Conservation (phyloP, 2,329 filamentous ascomycete species). For the Talaromyces sp. region DNA sequence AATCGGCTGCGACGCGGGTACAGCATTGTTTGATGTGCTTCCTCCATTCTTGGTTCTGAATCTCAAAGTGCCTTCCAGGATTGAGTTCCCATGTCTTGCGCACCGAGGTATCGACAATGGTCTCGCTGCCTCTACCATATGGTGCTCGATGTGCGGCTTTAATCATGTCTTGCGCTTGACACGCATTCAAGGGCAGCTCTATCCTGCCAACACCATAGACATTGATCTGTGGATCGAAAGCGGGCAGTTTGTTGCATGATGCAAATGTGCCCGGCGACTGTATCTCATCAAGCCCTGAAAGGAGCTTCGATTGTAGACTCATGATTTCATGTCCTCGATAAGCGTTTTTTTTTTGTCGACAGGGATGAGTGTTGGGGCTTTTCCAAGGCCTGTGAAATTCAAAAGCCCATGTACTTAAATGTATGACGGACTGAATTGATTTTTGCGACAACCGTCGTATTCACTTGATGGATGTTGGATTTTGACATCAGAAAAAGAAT, state of each 20-base stretch:
- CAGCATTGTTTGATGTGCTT: background rate
- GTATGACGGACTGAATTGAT: no score
- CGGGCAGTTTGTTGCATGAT: background rate
- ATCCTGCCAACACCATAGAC: background rate
- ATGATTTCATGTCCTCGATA: no score
- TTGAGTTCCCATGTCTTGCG: slow-evolving; percentile 44
- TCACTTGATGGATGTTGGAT: no score
- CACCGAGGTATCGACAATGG: slow-evolving; percentile 36
- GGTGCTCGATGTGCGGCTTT: slow-evolving; percentile 16
- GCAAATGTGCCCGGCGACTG: background rate
- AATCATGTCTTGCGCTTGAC: background rate
- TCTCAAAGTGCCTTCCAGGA: slow-evolving; percentile 27
- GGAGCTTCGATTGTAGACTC: background rate
- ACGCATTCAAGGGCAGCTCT: background rate
- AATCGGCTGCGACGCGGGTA: slow-evolving; percentile 3
- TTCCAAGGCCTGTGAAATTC: no score
- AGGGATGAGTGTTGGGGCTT: no score
- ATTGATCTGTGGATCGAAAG: background rate
- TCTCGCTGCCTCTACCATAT: slow-evolving; percentile 36
- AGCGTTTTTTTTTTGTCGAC: no score
- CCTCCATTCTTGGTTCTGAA: slow-evolving; percentile 30
- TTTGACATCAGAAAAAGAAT: no score
- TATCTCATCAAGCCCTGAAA: background rate
- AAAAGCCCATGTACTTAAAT: no score
- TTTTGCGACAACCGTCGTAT: no score